A percentile compares a stretch with the other conserved stretches of the same genome.
Conservation (phyloP, 2,329 filamentous ascomycete genomes). For the Cladophialophora carrionii region DNA sequence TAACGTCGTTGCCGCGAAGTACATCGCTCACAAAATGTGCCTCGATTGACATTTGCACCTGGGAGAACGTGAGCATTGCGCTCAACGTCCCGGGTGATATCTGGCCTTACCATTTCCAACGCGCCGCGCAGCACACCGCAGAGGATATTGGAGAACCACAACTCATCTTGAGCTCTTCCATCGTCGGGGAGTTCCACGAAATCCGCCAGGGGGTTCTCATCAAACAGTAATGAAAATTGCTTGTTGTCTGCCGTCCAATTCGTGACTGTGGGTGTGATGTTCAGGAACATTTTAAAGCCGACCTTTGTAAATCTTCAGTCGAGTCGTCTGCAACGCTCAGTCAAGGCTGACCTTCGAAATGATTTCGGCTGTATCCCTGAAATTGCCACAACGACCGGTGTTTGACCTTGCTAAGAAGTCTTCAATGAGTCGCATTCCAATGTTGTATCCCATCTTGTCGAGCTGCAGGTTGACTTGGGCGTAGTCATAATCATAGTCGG, state of each 20-base stretch:
- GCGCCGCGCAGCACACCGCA: conserved; percentile 90
- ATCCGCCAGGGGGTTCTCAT: conserved; percentile 94
- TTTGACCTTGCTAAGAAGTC: conserved; percentile 97
- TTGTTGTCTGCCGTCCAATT: conserved; percentile 97
- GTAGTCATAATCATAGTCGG: conserved; percentile 94
- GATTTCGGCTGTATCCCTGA: conserved; percentile 94
- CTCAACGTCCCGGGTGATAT: conserved; percentile 11
- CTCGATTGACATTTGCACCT: conserved; percentile 96
- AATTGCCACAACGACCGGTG: conserved; percentile 85
- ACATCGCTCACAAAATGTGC: conserved; percentile 95
- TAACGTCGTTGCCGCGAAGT: conserved; percentile 89
- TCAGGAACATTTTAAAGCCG: conserved; percentile 98
- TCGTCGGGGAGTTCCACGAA: conserved; percentile 98
- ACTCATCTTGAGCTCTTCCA: conserved; percentile 88
- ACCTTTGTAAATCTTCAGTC: conserved; percentile 60
- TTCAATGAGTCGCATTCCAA: conserved; percentile 91
- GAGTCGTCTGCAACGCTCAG: not conserved
- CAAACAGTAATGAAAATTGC: conserved; percentile 93
- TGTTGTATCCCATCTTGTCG: conserved; percentile 99
- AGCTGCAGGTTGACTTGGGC: conserved; percentile 95
- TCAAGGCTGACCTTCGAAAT: conserved; percentile 73
- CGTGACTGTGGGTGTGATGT: conserved; percentile 88
- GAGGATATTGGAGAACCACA: conserved; percentile 98
- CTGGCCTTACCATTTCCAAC: conserved; percentile 79
- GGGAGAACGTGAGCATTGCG: conserved; percentile 26